These are phyloP conservation scores for Cadophora gregata DNA, from an alignment of 2,329 filamentous ascomycete genomes.

Conservation along the genomic window DNA sequence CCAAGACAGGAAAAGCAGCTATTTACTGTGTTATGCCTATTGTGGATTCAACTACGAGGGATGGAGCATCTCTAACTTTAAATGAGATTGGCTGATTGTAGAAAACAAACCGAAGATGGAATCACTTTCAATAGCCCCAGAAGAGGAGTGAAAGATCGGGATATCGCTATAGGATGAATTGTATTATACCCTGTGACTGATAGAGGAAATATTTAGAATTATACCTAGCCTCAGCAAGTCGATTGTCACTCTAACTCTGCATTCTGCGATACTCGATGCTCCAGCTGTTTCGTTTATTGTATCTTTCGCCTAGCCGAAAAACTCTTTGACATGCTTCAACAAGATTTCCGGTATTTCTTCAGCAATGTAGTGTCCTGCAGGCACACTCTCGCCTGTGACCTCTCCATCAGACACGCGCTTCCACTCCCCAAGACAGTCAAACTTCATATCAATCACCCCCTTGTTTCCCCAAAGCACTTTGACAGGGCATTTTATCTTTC, in stretches of 20 bases:
- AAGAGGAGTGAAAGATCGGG: neutral
- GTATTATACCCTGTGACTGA: neutral
- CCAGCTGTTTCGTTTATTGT: too few species aligned
- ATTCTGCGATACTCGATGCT: too few species aligned
- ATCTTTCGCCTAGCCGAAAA: conserved; percentile 39
- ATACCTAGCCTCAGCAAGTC: too few species aligned
- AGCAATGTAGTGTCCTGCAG: conserved; percentile 56
- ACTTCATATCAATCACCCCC: conserved; percentile 56
- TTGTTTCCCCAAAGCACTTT: conserved; percentile 57
- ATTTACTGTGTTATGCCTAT: conserved; percentile 12
- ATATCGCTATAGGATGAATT: too few species aligned
- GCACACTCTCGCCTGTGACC: conserved; percentile 51
- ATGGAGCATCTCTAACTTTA: neutral
- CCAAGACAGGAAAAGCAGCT: conserved; percentile 4
- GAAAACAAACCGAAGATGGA: neutral
- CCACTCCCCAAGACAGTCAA: conserved; percentile 59
- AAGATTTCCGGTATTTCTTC: conserved; percentile 58
- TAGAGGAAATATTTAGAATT: neutral
- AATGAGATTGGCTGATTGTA: neutral
- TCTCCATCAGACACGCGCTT: conserved; percentile 49
- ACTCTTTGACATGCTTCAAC: conserved; percentile 49
- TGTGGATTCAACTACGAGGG: neutral
- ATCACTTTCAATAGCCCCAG: neutral
- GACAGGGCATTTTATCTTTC: conserved; percentile 53
- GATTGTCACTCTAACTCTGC: neutral